A percentile compares a stretch with the other conserved stretches of the same genome.
These are phyloP conservation scores for Sclerotinia minor DNA, from an alignment of 2,329 filamentous ascomycete genomes.

Conservation along the genomic window DNA sequence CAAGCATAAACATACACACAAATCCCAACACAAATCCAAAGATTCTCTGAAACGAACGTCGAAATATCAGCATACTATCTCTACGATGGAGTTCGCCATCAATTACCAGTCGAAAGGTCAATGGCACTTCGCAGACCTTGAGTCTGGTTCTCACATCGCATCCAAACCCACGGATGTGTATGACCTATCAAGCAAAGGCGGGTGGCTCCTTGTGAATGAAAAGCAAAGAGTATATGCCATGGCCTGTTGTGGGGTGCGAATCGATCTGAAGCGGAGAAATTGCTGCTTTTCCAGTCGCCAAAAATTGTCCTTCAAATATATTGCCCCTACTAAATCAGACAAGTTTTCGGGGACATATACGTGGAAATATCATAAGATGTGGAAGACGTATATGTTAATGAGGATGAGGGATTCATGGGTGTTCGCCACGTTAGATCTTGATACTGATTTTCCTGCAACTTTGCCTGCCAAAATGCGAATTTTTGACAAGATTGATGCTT, in stretches of 20 bases:
- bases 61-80: neutral
- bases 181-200: neutral
- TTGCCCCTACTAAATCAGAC: neutral
- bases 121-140: neutral
- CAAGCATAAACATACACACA: neutral
- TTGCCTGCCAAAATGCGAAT: neutral
- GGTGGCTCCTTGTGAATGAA: neutral
- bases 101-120: neutral
- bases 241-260: neutral
- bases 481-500: neutral
- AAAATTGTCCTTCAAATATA: conserved; percentile 2
- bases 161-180: neutral
- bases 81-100: neutral
- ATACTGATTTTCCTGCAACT: neutral
- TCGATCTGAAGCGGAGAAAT: neutral
- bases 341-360: neutral
- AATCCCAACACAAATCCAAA: neutral
- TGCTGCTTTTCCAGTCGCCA: neutral
- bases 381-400: neutral
- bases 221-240: neutral
- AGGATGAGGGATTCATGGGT: neutral
- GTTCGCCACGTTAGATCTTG: neutral
- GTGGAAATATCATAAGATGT: conserved; percentile 1
- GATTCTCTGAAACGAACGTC: neutral
- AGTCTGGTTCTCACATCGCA: neutral